Base-by-base conservation (phyloP, 2,329 filamentous ascomycete species). In the Verticillium longisporum region DNA sequence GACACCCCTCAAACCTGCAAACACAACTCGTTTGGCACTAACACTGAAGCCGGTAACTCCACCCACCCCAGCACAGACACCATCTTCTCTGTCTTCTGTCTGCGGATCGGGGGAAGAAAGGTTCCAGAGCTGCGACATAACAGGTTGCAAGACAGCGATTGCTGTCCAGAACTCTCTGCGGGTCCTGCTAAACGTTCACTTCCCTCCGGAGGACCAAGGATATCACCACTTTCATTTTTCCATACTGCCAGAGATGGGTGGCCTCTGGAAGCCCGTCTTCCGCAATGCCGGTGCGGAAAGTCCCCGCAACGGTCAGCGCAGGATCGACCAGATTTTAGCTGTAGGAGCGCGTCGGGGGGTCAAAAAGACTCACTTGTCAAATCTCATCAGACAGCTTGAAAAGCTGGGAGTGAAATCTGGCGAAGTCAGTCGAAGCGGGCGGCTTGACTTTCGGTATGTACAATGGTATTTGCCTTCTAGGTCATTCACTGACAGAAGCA, bases 271-370 rank as follows among this genome's bases (percentile, higher is more conserved):
- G 58, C 81, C 82, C 2, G 74, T 86, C 0, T 81, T 85, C 55
- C 72, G 72, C 31, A 75, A 78, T 34, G 65, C 67, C 0, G 72
- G 74, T 15, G 61, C 70, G 0, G 68, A 64, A 1, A 71, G 63
- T 57, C 69, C 68, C 0, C 69, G 65, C 26, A 68, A 71, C 6
- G 71, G 75, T 33, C 71, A 71, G 13, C 73, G 76, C 37, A 77
- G 75, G 45, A 71, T 85, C 13, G 83, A 88, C 65, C 77, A 87
- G 57, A 84, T 88, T 3, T 69, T 88, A 13, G 85, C 85, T 2
- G 74, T 88, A 21, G 85, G 86, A 3, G 78, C 80, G 4, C 83
- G 88, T 64, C 75, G 75, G 32, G 80, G 78, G 2, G 83, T 87
- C 1, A 77, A 77, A 34, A 80, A 75, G 62, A 77, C 79, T 1